Evolutionary conservation across 306 rosid species (phyloP).

Genomic region (Hippophae tibetana): DNA sequence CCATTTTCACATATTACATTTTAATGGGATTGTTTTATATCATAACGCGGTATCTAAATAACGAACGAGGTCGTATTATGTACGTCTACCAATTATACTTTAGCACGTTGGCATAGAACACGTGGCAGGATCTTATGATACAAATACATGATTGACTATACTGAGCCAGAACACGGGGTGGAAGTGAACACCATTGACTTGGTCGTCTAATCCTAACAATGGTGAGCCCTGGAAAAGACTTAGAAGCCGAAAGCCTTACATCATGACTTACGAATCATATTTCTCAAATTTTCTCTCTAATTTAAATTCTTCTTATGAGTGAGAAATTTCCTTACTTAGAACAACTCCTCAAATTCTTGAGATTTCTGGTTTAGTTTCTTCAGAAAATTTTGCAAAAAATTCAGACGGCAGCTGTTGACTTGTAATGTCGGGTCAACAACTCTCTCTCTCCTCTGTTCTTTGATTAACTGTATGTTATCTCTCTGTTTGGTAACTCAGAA

Average conservation of each 20-base stretch:
- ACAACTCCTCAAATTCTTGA: background rate
- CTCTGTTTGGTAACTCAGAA: constrained; percentile 9
- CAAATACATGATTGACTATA: background rate
- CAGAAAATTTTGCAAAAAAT: constrained; percentile 2
- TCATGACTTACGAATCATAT: background rate
- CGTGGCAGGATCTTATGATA: background rate
- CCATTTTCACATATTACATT: no score
- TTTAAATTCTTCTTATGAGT: background rate
- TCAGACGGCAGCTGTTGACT: background rate
- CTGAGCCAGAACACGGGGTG: background rate
- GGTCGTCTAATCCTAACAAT: background rate
- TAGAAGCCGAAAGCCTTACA: background rate
- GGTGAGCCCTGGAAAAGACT: background rate
- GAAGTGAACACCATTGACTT: constrained; percentile 4
- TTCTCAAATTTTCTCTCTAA: background rate
- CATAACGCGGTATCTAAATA: no score
- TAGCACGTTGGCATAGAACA: background rate
- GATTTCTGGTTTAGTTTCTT: constrained; percentile 8
- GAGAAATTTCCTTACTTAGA: background rate
- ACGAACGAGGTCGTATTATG: no score
- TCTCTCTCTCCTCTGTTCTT: constrained; percentile 8
- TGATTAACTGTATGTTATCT: background rate
- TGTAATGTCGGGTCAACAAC: constrained; percentile 22
- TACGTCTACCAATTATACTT: no score
- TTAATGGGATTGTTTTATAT: no score